Base-by-base conservation (phyloP, 495 filamentous ascomycete genomes). In the Platismatia glauca region DNA sequence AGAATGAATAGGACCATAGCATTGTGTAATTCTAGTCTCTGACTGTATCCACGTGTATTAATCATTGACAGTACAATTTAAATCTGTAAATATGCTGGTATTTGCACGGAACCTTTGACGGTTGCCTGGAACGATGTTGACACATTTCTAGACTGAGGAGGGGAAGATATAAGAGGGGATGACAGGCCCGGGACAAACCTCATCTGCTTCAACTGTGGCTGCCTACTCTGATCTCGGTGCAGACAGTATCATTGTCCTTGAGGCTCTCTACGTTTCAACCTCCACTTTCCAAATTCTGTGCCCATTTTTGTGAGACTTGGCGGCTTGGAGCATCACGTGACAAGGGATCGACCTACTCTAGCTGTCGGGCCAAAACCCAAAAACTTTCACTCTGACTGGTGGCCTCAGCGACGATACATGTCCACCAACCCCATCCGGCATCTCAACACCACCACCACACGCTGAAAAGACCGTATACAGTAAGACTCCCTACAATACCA, bases 361-460 rank as follows among this genome's bases (percentile, higher is more conserved):
- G n/a, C 37, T 62, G 39, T 27, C 60, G 50, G 29, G 50, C 8
- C 33, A 57, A 62, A 56, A 27, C 52, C 55, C 33, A 33, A 58
- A 58, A 63, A 50, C 61, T 58, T 63, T 63, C 55, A 29, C 12
- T 50, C 59, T n/a, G n/a, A n/a, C n/a, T 57, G 55, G 53, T 63
- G 61, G 55, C 61, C 61, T 63, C 61, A 63, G 55, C 53, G 61
- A 58, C 61, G n/a, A 41, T 63, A 38, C 46, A 48, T 63, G 55
- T 63, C 55, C 8, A 63, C 11, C 39, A 58, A 58, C 27, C 55
- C 55, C 22, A 50, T 9, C 24, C 33, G 55, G 22, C 41, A 58
- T 46, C 55, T 57, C 38, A 48, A 58, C 61, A 58, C 58, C 9
- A 18, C 27, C 43, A 20, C 43, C 22, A 39, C 22, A 24, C 22